Evolutionary conservation across 1,139 yeast genomes (phyloP), one percentile per base, ranked within the genome.

Genomic region (Candida gigantensis): DNA sequence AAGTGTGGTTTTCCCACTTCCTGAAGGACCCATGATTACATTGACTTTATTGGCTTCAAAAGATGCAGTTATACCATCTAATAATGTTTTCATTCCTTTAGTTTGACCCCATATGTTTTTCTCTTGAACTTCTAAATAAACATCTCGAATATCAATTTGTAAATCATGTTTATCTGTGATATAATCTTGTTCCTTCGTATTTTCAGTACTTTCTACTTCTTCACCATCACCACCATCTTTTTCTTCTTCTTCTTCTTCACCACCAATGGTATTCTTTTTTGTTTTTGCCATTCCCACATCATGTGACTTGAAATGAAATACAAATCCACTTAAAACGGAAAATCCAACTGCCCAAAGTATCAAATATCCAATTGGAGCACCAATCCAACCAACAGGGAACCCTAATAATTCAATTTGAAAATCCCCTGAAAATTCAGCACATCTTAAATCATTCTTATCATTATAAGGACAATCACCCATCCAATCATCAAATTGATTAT

Each of bases 21-120:
- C 95, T 1, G 94, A 84, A 0, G 95, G 95, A 0, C 96, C 96
- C 84, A 87, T 79, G 24, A 87, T 84, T 0, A 85, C 92, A 58
- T 86, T 87, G n/a, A 87, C 69, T 31, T 77, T 68, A 4, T 84
- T 58, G 2, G 85, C 77, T 27, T 66, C 60, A 56, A 87, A 86
- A 5, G 53, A 51, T 0, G 89, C 88, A 42, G 69, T 62, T 6
- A 86, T 62, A 14, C 72, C 62, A 26, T 74, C 57, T 34, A 85
- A 59, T 26, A 61, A 49, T 34, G 42, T 30, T 47, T 42, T 32
- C 37, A 44, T 23, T 10, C 13, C 19, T 28, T 17, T 14, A 17
- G 28, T 24, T 23, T 40, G 35, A 10, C 36, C 40, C 23, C 32
- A 39, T 1, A 42, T 28, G 10, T 38, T 37, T 19, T 46, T 35